phyloP scores from a whole-genome alignment of 1,284 basidiomycete genomes.

The Sporisorium sorghi region DNA sequence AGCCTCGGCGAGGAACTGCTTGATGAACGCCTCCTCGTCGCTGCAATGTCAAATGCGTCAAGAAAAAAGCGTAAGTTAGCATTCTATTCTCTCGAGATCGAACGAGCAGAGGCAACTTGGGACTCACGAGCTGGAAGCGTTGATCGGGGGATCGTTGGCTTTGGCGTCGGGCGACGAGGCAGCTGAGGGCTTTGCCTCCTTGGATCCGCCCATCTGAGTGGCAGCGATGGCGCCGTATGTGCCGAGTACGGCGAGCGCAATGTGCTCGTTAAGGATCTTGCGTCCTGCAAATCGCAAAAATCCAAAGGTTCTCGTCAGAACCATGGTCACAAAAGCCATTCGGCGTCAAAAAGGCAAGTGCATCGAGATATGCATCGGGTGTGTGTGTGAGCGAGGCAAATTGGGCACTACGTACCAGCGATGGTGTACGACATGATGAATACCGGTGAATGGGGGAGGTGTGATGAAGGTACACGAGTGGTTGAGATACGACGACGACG shows the following conservation, averaged over 20 bases:
- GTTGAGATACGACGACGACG: neutral
- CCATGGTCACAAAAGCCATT: neutral
- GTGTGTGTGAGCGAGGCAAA: slow-evolving; percentile 26
- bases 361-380: slow-evolving; percentile 38
- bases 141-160: slow-evolving; percentile 52
- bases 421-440: slow-evolving; percentile 65
- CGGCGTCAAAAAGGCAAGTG: too few species aligned
- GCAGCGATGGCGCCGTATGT: slow-evolving; percentile 53
- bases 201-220: slow-evolving; percentile 35
- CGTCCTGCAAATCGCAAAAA: slow-evolving; percentile 44
- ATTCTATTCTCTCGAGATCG: too few species aligned
- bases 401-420: slow-evolving; percentile 48
- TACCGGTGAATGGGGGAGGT: neutral
- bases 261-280: slow-evolving; percentile 66
- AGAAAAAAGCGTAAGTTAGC: too few species aligned
- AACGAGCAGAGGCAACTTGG: neutral
- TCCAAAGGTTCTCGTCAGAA: neutral
- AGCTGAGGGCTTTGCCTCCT: slow-evolving; percentile 35
- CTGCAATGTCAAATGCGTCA: slow-evolving; percentile 16
- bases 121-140: slow-evolving; percentile 62
- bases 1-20: slow-evolving; percentile 67
- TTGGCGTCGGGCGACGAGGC: slow-evolving; percentile 31
- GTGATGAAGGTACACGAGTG: slow-evolving; percentile 17
- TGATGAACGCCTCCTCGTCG: slow-evolving; percentile 68
- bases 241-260: slow-evolving; percentile 60